These are phyloP conservation scores for Parafenestella ontariensis DNA, from an alignment of 2,329 filamentous ascomycete genomes.

Conservation along the genomic window DNA sequence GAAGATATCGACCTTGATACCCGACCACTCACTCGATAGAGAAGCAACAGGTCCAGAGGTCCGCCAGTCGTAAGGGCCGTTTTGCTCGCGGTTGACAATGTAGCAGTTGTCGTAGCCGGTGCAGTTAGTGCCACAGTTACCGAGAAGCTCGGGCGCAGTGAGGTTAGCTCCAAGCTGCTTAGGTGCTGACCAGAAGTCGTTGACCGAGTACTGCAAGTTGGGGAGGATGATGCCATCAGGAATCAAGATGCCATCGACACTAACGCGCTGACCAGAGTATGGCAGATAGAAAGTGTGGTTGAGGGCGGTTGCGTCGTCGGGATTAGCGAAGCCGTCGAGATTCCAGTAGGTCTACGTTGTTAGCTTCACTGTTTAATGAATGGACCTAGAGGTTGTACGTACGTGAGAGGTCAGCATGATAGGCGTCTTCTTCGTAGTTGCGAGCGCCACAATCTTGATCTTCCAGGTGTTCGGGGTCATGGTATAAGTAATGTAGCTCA, in stretches of 20 bases:
- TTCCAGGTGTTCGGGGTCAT: conserved; percentile 72
- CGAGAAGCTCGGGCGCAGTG: conserved; percentile 65
- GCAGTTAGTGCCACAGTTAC: conserved; percentile 83
- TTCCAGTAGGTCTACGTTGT: conserved; percentile 76
- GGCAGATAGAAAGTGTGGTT: conserved; percentile 78
- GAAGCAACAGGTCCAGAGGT: conserved; percentile 66
- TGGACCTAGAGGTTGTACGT: conserved; percentile 35
- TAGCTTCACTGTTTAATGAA: conserved; percentile 1
- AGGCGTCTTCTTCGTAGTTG: conserved; percentile 77
- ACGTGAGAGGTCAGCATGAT: conserved; percentile 80
- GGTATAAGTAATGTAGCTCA: conserved; percentile 77
- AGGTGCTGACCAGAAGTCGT: conserved; percentile 82
- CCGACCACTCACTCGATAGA: conserved; percentile 76
- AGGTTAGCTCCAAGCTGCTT: conserved; percentile 80
- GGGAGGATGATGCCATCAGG: conserved; percentile 68
- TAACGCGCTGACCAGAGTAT: conserved; percentile 73
- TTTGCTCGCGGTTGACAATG: conserved; percentile 67
- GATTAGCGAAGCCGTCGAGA: conserved; percentile 78
- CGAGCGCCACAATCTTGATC: conserved; percentile 73
- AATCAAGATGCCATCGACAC: conserved; percentile 63
- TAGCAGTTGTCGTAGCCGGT: conserved; percentile 84
- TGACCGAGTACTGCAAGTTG: conserved; percentile 71
- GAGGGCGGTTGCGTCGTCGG: conserved; percentile 67
- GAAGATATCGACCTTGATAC: conserved; percentile 82
- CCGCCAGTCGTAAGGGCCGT: conserved; percentile 69